A percentile compares a stretch with the other conserved stretches of the same genome.
phyloP scores from a whole-genome alignment of 805 yeast species.

The Wilhelminamyces savonicus region DNA sequence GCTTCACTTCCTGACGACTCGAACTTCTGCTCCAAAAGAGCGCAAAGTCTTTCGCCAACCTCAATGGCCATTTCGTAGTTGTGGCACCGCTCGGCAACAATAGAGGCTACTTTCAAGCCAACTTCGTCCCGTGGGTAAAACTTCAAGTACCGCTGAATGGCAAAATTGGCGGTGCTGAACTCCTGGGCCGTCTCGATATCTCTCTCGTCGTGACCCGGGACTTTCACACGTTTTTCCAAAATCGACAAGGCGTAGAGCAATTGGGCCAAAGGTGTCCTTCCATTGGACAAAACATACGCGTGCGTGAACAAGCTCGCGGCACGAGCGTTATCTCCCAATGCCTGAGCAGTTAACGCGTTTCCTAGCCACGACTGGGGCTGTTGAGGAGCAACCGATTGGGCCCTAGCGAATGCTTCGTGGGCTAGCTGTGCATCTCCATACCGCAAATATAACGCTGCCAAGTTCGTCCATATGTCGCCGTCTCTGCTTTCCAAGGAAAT shows the following conservation, averaged over 20 bases:
- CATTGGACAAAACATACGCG: constrained; percentile 72
- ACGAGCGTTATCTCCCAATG: constrained; percentile 40
- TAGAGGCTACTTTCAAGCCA: constrained; percentile 51
- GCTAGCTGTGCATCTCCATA: constrained; percentile 70
- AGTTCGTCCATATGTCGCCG: constrained; percentile 68
- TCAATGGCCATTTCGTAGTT: constrained; percentile 50
- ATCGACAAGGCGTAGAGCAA: constrained; percentile 63
- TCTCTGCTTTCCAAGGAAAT: constrained; percentile 62
- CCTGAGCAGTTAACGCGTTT: constrained; percentile 60
- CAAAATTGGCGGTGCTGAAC: constrained; percentile 56
- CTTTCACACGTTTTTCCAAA: constrained; percentile 38
- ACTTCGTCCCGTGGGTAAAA: constrained; percentile 51
- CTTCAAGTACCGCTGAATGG: constrained; percentile 60
- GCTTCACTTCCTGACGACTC: constrained; percentile 47
- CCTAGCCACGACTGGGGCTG: constrained; percentile 79
- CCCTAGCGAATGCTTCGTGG: constrained; percentile 59
- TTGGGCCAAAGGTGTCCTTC: constrained; percentile 63
- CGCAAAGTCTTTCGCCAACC: constrained; percentile 41
- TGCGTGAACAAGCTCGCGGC: constrained; percentile 66
- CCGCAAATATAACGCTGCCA: constrained; percentile 70
- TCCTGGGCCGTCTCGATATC: constrained; percentile 59
- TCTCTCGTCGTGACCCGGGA: constrained; percentile 40
- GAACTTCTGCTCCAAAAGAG: constrained; percentile 46
- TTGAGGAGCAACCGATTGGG: constrained; percentile 80
- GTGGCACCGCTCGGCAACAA: constrained; percentile 64